These are phyloP conservation scores for Castanospermum australe DNA, from an alignment of 306 rosid genomes.

Conservation along the genomic window DNA sequence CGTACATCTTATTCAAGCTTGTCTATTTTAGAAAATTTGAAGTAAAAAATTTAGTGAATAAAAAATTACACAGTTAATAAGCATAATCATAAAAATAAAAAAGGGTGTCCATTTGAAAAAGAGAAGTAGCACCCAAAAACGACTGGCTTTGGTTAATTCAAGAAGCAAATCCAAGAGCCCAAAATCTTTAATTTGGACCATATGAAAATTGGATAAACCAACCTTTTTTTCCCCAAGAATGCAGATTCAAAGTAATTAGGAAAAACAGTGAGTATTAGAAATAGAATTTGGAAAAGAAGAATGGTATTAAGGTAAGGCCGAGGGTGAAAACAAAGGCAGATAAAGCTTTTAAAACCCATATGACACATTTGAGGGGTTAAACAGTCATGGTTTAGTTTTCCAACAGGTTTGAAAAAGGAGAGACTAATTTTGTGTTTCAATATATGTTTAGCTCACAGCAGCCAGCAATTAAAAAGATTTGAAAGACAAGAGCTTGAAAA, in stretches of 20 bases:
- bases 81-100: slow-evolving; percentile 12
- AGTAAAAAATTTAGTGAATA: background rate
- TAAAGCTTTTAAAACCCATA: slow-evolving; percentile 10
- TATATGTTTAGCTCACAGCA: background rate
- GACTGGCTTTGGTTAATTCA: background rate
- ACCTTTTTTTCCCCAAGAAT: slow-evolving; percentile 7
- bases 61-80: background rate
- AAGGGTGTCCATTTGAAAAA: background rate
- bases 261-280: background rate
- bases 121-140: background rate
- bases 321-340: slow-evolving; percentile 2
- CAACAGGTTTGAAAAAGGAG: background rate
- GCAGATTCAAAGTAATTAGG: background rate
- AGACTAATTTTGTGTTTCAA: background rate
- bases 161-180: slow-evolving; percentile 3
- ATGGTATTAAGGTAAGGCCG: background rate
- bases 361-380: background rate
- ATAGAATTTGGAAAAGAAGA: background rate
- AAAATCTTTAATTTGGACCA: background rate
- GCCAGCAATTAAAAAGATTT: background rate
- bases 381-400: background rate
- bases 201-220: slow-evolving; percentile 4
- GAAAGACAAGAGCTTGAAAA: slow-evolving; percentile 14
- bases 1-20: slow-evolving; percentile 6
- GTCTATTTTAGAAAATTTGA: background rate